These are phyloP conservation scores for Fusarium sp. DNA, from an alignment of 2,329 filamentous ascomycete genomes.

Conservation along the genomic window DNA sequence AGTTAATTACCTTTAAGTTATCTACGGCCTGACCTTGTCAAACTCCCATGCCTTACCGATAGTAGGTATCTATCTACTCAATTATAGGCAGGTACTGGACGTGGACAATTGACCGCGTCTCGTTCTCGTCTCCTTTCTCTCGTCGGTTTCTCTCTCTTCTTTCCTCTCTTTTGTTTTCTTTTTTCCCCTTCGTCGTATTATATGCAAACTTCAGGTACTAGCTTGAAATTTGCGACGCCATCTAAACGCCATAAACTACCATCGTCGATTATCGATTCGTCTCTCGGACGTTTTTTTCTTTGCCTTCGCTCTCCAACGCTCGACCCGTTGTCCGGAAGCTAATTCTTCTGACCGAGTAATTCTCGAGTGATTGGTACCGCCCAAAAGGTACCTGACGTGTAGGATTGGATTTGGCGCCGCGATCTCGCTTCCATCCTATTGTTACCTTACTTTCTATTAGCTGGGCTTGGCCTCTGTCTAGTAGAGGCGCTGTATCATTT, in stretches of 20 bases:
- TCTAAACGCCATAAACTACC: constrained; percentile 12
- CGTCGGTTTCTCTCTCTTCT: neutral
- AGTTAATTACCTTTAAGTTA: neutral
- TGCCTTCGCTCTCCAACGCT: neutral
- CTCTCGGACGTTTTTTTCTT: neutral
- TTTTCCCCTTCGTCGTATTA: constrained; percentile 4
- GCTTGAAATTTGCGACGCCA: constrained; percentile 14
- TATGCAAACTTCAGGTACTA: constrained; percentile 12
- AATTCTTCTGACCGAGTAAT: constrained; percentile 8
- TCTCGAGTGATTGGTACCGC: neutral
- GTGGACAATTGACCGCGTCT: neutral
- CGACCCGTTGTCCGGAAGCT: constrained; percentile 3
- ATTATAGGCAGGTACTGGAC: neutral
- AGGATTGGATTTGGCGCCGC: neutral
- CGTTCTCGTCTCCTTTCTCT: constrained; percentile 7
- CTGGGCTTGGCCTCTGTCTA: constrained; percentile 17
- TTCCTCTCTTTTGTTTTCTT: neutral
- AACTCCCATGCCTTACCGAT: neutral
- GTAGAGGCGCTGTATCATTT: neutral
- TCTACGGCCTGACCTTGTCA: neutral
- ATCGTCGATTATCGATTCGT: constrained; percentile 7
- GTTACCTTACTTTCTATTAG: constrained; percentile 12
- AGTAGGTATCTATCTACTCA: constrained; percentile 1
- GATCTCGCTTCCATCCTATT: neutral
- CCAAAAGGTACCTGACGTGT: neutral